Base-by-base conservation (phyloP, 768 basidiomycete species). In the Tulasnella sp. region DNA sequence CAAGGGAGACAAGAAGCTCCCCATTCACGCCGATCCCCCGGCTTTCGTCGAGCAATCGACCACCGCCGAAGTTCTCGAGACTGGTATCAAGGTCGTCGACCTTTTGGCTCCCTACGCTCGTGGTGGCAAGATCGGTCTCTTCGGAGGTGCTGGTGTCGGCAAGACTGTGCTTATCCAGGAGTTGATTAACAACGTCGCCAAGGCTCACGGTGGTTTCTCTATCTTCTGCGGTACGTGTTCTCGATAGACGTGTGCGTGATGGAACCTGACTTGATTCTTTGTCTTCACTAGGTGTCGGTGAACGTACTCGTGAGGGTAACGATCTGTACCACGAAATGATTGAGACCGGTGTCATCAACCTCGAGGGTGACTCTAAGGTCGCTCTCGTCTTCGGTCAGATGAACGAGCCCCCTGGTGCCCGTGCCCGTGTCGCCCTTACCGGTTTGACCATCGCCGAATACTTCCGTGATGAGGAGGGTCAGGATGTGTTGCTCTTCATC, bases 131-230 rank as follows among this genome's bases (percentile, higher is more conserved):
- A 99, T 99, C 87, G 98, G 98, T 91, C 94, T 99, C 85, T 98
- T 99, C 89, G 98, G 98, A 85, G 98, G 98, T 93, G 98, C 98
- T 84, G 98, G 98, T 94, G 98, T 99, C 89, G 98, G 98, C 85
- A 99, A 99, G 92, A 99, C 98, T 80, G 98, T 99, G 86, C 89
- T 99, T 88, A 98, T 99, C 87, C 97, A 98, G 88, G 97, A 98
- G 86, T 93, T 99, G 86, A 99, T 99, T 90, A 99, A 99, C 93
- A 99, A 99, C 90, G 96, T 99, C 86, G 98, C 98, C 85, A 99
- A 99, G 90, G 98, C 98, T 77, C 98, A 99, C 87, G 98, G 98
- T 96, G 98, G 98, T 96, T 98, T 99, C 94, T 99, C 98, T 74
- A 98, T 98, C 87, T 98, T 98, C 92, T 96, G 95, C 84, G 95